phyloP scores from a whole-genome alignment of 768 basidiomycete genomes.

The Pleurotus djamor region DNA sequence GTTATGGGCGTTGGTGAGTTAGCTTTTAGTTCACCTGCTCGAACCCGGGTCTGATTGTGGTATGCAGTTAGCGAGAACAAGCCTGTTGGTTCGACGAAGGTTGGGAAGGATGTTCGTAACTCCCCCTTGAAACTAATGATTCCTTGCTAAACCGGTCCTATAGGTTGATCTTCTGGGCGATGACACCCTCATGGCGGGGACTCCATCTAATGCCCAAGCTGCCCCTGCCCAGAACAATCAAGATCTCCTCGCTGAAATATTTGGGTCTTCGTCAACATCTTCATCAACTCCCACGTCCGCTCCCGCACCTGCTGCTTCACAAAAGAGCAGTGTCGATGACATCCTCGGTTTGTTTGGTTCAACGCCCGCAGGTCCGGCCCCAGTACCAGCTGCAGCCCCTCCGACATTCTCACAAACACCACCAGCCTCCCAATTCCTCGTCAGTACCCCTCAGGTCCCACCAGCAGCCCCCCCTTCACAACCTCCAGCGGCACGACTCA shows the following conservation, averaged over 20 bases:
- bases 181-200: constrained; percentile 44
- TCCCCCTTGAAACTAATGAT: background rate
- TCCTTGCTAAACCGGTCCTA: constrained; percentile 11
- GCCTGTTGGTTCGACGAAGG: constrained; percentile 88
- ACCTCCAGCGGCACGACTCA: constrained; percentile 49
- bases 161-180: constrained; percentile 82
- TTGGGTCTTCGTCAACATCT: constrained; percentile 54
- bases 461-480: constrained; percentile 31
- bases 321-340: constrained; percentile 74
- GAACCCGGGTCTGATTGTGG: background rate
- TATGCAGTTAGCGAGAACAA: constrained; percentile 88
- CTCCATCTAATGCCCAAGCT: constrained; percentile 36
- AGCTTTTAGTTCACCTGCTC: constrained; percentile 6
- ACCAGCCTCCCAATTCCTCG: constrained; percentile 26
- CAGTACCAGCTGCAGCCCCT: constrained; percentile 27
- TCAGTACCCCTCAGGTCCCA: constrained; percentile 35
- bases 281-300: constrained; percentile 28
- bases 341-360: constrained; percentile 87
- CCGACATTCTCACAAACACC: constrained; percentile 14
- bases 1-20: constrained; percentile 86
- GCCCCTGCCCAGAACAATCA: constrained; percentile 61
- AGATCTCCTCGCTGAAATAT: constrained; percentile 91
- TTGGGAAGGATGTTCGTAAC: constrained; percentile 63
- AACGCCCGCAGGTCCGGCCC: constrained; percentile 31
- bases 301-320: constrained; percentile 38